Percentiles rank a stretch among this genome's conserved stretches.
These are phyloP conservation scores for Phytopythium kandeliae DNA, from an alignment of 352 stramenopile species.

Conservation along the genomic window DNA sequence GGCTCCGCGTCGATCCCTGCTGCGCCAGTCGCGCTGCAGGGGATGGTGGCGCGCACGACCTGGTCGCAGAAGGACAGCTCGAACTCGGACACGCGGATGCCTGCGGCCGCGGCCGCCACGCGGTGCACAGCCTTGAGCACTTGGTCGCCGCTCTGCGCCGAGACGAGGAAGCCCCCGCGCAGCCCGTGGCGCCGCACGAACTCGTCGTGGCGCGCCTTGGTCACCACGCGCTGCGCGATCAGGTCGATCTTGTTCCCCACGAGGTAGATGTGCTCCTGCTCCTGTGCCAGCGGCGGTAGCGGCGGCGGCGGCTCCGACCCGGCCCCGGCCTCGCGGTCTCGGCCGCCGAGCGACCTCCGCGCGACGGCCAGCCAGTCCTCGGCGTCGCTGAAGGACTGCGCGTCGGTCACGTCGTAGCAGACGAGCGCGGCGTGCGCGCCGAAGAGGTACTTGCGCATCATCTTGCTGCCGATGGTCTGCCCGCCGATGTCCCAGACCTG, in stretches of 20 bases:
- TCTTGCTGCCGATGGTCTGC: conserved; percentile 86
- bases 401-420: conserved; percentile 86
- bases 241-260: conserved; percentile 89
- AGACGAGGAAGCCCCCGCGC: conserved; percentile 72
- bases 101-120: conserved; percentile 56
- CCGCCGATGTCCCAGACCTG: conserved; percentile 89
- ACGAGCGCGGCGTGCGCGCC: conserved; percentile 72
- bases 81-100: conserved; percentile 70
- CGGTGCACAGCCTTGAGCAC: conserved; percentile 78
- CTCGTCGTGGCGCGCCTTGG: conserved; percentile 58
- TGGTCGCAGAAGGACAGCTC: conserved; percentile 80
- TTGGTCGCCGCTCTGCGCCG: conserved; percentile 79
- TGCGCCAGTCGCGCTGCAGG: conserved; percentile 5
- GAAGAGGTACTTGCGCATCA: conserved; percentile 84
- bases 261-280: conserved; percentile 54
- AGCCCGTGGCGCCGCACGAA: conserved; percentile 67
- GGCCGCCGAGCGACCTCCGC: conserved; percentile 13
- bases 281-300: too few relatives aligned
- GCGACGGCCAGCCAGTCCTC: conserved; percentile 72
- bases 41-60: conserved; percentile 51
- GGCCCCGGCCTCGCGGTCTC: too few relatives aligned
- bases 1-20: conserved; percentile 19
- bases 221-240: conserved; percentile 66
- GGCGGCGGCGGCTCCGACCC: too few relatives aligned
- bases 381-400: conserved; percentile 73